Evolutionary conservation across 2,329 filamentous ascomycete genomes (phyloP).

Genomic region (Neonectria magnoliae): DNA sequence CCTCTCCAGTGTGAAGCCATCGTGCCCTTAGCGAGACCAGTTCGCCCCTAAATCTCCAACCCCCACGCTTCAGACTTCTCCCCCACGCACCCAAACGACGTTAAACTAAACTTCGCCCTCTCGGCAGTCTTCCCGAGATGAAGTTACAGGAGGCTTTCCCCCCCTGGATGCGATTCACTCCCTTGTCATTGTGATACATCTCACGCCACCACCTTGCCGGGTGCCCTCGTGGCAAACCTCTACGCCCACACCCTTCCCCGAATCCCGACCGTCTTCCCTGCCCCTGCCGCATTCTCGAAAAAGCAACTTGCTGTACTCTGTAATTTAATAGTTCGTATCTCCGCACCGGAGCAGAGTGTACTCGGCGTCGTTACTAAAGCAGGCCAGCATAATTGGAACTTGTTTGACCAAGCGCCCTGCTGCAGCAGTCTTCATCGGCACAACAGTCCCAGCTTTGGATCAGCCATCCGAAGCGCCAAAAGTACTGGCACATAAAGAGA

Average conservation of each 20-base stretch:
- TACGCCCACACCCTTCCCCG: background rate
- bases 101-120: background rate
- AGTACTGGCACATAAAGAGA: too few relatives aligned
- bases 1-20: background rate
- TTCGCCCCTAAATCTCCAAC: background rate
- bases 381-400: too few relatives aligned
- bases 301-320: background rate
- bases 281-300: background rate
- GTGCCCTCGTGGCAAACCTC: background rate
- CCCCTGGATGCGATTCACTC: background rate
- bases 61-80: background rate
- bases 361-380: background rate
- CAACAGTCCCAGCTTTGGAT: background rate
- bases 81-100: background rate
- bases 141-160: background rate
- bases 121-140: background rate
- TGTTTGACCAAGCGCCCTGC: background rate
- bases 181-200: background rate
- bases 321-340: too few relatives aligned
- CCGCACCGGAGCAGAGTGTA: background rate
- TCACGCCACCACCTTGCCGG: background rate
- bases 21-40: background rate
- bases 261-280: background rate
- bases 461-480: background rate
- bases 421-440: background rate